Evolutionary conservation across 768 basidiomycete genomes (phyloP).

Genomic region (Pisolithus microcarpus): DNA sequence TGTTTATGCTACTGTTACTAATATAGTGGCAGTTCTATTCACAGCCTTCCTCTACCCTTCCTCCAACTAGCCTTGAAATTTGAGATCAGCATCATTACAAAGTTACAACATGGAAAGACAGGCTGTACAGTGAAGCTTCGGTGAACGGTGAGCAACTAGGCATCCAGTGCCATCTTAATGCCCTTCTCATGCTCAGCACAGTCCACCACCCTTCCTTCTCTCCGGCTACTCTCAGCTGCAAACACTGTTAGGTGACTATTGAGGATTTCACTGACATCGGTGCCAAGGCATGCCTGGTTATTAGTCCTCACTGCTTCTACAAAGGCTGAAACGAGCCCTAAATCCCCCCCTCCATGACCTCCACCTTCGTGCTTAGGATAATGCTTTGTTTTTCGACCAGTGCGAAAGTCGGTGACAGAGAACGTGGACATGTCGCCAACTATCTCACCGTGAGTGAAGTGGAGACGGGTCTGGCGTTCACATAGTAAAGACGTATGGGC

Average conservation of each 20-base stretch:
- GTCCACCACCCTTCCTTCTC: conserved; percentile 62
- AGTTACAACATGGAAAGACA: too few relatives aligned
- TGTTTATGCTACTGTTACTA: too few relatives aligned
- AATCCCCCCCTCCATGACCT: conserved; percentile 80
- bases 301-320: conserved; percentile 64
- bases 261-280: conserved; percentile 60
- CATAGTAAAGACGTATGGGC: conserved; percentile 77
- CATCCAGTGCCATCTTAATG: conserved; percentile 30
- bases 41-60: too few relatives aligned
- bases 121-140: too few relatives aligned
- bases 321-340: conserved; percentile 69
- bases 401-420: conserved; percentile 72
- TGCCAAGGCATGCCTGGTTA: conserved; percentile 59
- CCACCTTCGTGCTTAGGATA: conserved; percentile 53
- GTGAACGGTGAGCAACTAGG: not conserved
- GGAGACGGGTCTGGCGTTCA: conserved; percentile 75
- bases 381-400: conserved; percentile 36
- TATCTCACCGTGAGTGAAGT: conserved; percentile 84
- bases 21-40: too few relatives aligned
- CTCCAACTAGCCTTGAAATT: too few relatives aligned
- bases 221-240: conserved; percentile 76
- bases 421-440: conserved; percentile 78
- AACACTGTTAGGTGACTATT: conserved; percentile 80
- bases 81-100: too few relatives aligned
- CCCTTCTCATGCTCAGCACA: conserved; percentile 57